Conservation (phyloP, 495 filamentous ascomycete species). For the Tuber melanosporum region DNA sequence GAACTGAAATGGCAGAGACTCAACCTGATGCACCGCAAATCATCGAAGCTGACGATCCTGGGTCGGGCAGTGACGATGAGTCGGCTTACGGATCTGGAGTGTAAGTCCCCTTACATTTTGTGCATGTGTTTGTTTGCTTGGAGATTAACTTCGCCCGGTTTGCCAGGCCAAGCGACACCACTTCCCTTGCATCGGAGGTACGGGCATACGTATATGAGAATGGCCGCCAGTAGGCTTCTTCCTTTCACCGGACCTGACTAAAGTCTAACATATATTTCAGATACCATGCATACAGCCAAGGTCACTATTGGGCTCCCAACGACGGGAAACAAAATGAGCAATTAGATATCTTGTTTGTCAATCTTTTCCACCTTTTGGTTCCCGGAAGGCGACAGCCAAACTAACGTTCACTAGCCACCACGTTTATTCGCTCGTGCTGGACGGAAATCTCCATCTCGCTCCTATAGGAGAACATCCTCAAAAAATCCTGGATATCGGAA, state of each 20-base stretch:
- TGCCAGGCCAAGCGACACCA: slow-evolving; percentile 36
- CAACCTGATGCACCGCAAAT: background rate
- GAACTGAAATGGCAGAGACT: background rate
- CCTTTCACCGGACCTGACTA: no score
- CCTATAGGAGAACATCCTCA: slow-evolving; percentile 54
- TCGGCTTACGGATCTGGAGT: slow-evolving; percentile 18
- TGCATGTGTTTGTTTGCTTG: background rate
- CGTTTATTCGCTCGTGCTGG: slow-evolving; percentile 49
- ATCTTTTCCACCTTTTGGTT: slow-evolving; percentile 38
- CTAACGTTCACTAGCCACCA: slow-evolving; percentile 43
- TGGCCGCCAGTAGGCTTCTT: slow-evolving; percentile 44
- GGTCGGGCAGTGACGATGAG: background rate
- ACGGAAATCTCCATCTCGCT: slow-evolving; percentile 55
- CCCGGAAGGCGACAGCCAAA: background rate
- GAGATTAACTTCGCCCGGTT: background rate
- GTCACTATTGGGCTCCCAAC: slow-evolving; percentile 53
- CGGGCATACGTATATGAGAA: slow-evolving; percentile 49
- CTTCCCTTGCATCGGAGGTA: slow-evolving; percentile 46
- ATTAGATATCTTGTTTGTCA: slow-evolving; percentile 47
- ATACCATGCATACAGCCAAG: slow-evolving; percentile 54
- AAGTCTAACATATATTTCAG: slow-evolving; percentile 8
- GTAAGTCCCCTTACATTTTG: slow-evolving; percentile 4
- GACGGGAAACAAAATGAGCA: slow-evolving; percentile 51
- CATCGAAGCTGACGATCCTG: background rate
- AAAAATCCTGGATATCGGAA: slow-evolving; percentile 62